These are phyloP conservation scores for Escallonia rubra DNA, from an alignment of 129 eudicot species.

Conservation along the genomic window DNA sequence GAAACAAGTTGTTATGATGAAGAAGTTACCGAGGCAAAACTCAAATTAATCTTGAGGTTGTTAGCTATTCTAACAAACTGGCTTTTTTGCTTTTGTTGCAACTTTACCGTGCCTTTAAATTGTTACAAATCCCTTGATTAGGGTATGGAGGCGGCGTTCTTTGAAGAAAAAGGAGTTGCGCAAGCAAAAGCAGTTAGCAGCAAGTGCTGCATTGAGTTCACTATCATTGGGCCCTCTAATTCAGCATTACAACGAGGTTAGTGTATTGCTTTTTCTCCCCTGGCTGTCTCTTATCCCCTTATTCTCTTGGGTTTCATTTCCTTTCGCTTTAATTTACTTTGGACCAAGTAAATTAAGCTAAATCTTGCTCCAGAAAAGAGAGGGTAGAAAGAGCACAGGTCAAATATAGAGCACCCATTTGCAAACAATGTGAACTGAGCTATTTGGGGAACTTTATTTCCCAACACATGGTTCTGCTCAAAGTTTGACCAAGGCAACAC, in stretches of 20 bases:
- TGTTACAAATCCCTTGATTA: slow-evolving; percentile 22
- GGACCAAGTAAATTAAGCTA: too few species aligned
- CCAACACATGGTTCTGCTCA: too few species aligned
- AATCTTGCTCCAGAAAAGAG: too few species aligned
- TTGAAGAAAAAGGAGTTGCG: slow-evolving; percentile 53
- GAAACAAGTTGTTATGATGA: slow-evolving; percentile 35
- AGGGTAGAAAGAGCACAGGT: too few species aligned
- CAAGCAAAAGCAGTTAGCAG: slow-evolving; percentile 58
- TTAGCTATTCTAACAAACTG: slow-evolving; percentile 2
- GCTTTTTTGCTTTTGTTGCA: background rate
- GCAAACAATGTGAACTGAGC: too few species aligned
- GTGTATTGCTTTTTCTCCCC: slow-evolving; percentile 4
- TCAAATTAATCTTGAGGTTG: slow-evolving; percentile 70
- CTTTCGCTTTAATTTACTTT: background rate
- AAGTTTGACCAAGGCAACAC: too few species aligned
- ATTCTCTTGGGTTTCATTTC: background rate
- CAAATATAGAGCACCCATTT: too few species aligned
- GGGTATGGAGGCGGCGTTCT: slow-evolving; percentile 74
- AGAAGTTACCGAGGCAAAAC: slow-evolving; percentile 75
- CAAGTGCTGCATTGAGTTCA: slow-evolving; percentile 71
- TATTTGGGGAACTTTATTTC: too few species aligned
- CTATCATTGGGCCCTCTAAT: slow-evolving; percentile 77
- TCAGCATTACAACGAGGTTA: slow-evolving; percentile 49
- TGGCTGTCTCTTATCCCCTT: background rate
- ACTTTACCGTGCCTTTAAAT: background rate